Evolutionary conservation across 2,329 filamentous ascomycete species (phyloP).

Genomic region (Trichophyton rubrum): DNA sequence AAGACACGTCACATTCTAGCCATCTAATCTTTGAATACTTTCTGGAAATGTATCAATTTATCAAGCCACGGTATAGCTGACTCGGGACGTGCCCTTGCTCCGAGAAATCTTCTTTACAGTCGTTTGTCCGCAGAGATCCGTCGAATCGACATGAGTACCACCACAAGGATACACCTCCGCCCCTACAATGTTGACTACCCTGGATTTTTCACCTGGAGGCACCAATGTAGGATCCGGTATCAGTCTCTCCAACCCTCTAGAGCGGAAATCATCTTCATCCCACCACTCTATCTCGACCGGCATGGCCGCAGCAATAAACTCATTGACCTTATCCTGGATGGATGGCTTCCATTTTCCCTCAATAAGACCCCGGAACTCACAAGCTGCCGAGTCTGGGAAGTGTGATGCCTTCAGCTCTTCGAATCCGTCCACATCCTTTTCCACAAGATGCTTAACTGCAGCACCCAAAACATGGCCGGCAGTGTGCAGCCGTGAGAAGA

Average conservation of each 20-base stretch:
- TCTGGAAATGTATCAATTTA: neutral
- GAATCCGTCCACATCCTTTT: constrained; percentile 39
- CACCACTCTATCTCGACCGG: constrained; percentile 55
- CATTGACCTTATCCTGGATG: constrained; percentile 51
- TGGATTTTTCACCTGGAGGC: constrained; percentile 44
- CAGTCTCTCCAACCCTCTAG: constrained; percentile 43
- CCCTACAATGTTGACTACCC: constrained; percentile 57
- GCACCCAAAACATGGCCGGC: constrained; percentile 60
- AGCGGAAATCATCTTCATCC: constrained; percentile 49
- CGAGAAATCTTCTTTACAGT: constrained; percentile 5
- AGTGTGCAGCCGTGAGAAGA: constrained; percentile 59
- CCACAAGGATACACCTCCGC: constrained; percentile 62
- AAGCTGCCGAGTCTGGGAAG: constrained; percentile 53
- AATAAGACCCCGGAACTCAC: constrained; percentile 57
- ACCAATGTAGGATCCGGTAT: constrained; percentile 38
- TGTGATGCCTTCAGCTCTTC: constrained; percentile 61
- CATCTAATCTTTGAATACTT: neutral
- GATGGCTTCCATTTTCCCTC: constrained; percentile 48
- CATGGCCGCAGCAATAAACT: constrained; percentile 44
- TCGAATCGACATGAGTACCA: constrained; percentile 57
- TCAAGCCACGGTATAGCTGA: constrained; percentile 1
- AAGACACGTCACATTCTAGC: neutral
- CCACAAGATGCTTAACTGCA: constrained; percentile 48
- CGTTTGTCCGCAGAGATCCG: constrained; percentile 31
- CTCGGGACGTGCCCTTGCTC: neutral